Percentiles rank a stretch among this genome's conserved stretches.
Conservation (phyloP, 2,329 filamentous ascomycete species). For the Chaetomium globosum region DNA sequence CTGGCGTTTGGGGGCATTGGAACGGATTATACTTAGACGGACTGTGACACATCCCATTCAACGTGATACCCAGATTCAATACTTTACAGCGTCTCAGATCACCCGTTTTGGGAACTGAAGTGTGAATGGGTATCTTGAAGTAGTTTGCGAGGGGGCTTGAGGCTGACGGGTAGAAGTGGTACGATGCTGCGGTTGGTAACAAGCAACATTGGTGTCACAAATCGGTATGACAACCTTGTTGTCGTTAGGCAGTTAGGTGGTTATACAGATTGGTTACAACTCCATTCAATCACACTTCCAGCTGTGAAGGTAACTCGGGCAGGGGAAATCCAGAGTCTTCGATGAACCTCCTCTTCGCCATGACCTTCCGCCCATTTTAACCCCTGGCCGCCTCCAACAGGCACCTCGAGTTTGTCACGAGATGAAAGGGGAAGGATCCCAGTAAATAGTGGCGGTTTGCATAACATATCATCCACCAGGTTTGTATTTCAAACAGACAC, state of each 20-base stretch:
- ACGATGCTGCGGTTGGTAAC: too few species aligned
- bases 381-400: not conserved
- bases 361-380: not conserved
- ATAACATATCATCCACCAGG: not conserved
- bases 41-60: constrained; percentile 3
- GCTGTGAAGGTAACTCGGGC: not conserved
- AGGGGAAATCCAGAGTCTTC: not conserved
- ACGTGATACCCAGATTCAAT: constrained; percentile 21
- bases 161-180: too few species aligned
- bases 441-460: not conserved
- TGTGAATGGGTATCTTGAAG: not conserved
- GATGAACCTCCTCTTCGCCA: not conserved
- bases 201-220: too few species aligned
- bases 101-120: not conserved
- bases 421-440: not conserved
- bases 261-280: too few species aligned
- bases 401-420: not conserved
- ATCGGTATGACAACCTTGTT: too few species aligned
- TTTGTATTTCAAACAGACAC: not conserved
- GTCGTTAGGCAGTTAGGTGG: too few species aligned
- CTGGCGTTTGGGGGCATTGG: constrained; percentile 14
- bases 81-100: not conserved
- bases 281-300: too few species aligned
- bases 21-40: constrained; percentile 8
- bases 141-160: not conserved